A percentile compares a stretch with the other conserved stretches of the same genome.
These are phyloP conservation scores for Rubroboletus pulcherrimus DNA, from an alignment of 768 basidiomycete genomes.

Conservation along the genomic window DNA sequence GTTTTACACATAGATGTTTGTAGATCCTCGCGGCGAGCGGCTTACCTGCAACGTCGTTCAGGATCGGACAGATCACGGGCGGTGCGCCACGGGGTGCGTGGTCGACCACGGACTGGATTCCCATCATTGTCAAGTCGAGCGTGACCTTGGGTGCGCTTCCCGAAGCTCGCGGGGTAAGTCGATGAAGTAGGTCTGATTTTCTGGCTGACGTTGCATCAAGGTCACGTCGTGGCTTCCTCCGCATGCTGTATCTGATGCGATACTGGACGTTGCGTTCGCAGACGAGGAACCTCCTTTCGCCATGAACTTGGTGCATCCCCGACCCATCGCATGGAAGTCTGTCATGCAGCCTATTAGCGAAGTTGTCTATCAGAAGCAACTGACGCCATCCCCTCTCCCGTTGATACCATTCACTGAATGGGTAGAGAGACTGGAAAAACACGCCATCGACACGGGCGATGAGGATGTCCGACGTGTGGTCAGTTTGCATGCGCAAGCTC, in stretches of 20 bases:
- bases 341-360: constrained; percentile 25
- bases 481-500: background rate
- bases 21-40: constrained; percentile 32
- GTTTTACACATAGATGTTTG: background rate
- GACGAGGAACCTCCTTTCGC: constrained; percentile 14
- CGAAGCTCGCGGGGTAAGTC: constrained; percentile 26
- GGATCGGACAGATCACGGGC: constrained; percentile 38
- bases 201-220: constrained; percentile 7
- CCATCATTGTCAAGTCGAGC: constrained; percentile 35
- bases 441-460: background rate
- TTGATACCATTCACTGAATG: constrained; percentile 33
- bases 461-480: background rate
- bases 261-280: constrained; percentile 30
- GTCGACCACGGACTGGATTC: constrained; percentile 37
- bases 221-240: constrained; percentile 30
- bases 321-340: constrained; percentile 25
- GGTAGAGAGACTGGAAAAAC: constrained; percentile 8
- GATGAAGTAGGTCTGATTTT: background rate
- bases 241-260: constrained; percentile 23
- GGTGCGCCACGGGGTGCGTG: constrained; percentile 34
- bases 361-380: constrained; percentile 6
- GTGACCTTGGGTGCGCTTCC: constrained; percentile 30
- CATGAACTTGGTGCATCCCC: constrained; percentile 34
- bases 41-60: constrained; percentile 31
- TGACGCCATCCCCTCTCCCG: constrained; percentile 20